These are phyloP conservation scores for Symbiodinium natans DNA, from an alignment of 73 alveolate genomes.

Conservation along the genomic window DNA sequence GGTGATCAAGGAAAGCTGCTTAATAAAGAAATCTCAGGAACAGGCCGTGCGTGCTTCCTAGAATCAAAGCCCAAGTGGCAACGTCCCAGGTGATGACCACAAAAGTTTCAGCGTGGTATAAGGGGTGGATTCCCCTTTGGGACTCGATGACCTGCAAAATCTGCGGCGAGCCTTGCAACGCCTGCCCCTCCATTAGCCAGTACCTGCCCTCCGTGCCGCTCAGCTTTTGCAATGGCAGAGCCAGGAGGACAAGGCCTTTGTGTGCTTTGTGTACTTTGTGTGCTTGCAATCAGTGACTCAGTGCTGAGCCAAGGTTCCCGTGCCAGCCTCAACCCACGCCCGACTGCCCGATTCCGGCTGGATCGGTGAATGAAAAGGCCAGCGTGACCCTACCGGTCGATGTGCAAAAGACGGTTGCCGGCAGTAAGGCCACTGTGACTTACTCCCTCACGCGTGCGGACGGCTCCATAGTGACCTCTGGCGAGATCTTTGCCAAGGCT, in stretches of 20 bases:
- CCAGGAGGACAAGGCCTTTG: no score
- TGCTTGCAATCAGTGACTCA: no score
- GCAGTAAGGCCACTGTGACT: neutral
- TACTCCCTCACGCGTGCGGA: neutral
- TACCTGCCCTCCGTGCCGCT: slow-evolving; percentile 3
- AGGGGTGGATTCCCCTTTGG: neutral
- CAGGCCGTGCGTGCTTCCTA: no score
- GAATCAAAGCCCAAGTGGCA: no score
- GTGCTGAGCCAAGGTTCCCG: neutral
- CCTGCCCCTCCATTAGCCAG: slow-evolving; percentile 12
- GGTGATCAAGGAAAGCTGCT: no score
- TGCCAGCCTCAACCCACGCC: slow-evolving; percentile 8
- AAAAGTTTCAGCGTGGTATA: neutral
- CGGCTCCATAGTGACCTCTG: neutral
- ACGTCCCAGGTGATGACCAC: neutral
- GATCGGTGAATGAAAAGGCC: neutral
- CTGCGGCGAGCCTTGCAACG: slow-evolving; percentile 2
- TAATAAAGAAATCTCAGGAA: no score
- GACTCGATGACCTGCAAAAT: neutral
- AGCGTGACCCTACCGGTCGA: neutral
- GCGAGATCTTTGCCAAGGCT: neutral
- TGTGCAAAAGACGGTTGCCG: neutral
- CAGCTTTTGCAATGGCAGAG: neutral
- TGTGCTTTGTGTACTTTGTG: no score
- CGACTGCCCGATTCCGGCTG: neutral